phyloP scores from a whole-genome alignment of 106 monocot genomes.

The Allium cepa region DNA sequence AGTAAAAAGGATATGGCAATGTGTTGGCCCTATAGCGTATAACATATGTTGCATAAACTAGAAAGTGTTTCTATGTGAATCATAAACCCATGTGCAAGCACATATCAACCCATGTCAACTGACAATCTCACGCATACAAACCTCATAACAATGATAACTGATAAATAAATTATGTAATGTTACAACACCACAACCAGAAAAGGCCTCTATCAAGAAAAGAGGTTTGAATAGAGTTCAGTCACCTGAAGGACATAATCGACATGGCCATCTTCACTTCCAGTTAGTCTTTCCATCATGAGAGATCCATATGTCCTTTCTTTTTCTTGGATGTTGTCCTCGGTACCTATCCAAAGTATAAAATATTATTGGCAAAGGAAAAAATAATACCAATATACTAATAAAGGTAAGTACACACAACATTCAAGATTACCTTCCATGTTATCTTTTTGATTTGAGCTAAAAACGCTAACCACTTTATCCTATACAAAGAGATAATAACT shows the following conservation, averaged over 20 bases:
- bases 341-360: conserved; percentile 18
- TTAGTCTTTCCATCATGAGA: conserved; percentile 81
- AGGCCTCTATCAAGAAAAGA: not conserved
- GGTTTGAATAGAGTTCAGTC: not conserved
- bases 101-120: not conserved
- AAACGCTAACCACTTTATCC: conserved; percentile 61
- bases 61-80: not conserved
- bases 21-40: too few species aligned
- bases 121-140: not conserved
- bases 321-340: conserved; percentile 20
- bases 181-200: not conserved
- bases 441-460: conserved; percentile 35
- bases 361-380: not conserved
- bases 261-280: conserved; percentile 68
- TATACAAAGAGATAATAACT: conserved; percentile 8
- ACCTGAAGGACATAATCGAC: conserved; percentile 93
- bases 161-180: not conserved
- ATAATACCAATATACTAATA: not conserved
- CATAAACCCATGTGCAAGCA: not conserved
- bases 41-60: not conserved
- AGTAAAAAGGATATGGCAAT: too few species aligned
- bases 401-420: not conserved
- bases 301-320: conserved; percentile 75
- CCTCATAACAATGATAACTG: not conserved
- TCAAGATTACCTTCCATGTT: conserved; percentile 38